Evolutionary conservation across 2,329 filamentous ascomycete species (phyloP), one percentile per base, ranked within the genome.

Genomic region (Alternaria infectoria): DNA sequence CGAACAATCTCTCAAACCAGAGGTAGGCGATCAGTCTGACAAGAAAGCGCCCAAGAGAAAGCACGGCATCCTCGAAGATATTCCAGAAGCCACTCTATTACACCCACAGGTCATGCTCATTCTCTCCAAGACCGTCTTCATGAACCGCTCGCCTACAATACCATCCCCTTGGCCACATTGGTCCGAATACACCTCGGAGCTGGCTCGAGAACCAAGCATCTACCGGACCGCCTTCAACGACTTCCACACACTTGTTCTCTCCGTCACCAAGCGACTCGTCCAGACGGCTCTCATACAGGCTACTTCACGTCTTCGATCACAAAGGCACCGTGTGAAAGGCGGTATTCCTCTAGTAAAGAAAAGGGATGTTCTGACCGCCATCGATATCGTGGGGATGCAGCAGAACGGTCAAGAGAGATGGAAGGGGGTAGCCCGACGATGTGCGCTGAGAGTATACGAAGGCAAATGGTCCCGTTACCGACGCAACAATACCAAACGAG

Each of bases 211-310:
- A 4, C 93, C 93, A 0, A 88, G 90, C 0, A 87, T 97, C 21
- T 89, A 91, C 69, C 87, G 89, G 7, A 93, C 92, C 2, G 89
- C 91, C 0, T 85, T 96, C n/a, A 85, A 87, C 6, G 92, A 96
- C 69, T 90, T 97, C 47, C 86, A 93, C 72, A 86, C 87, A 9
- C 79, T 97, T 2, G 83, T 86, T 0, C 77, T 91, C 1, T 91
- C 87, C 57, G 69, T 96, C 13, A 94, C 91, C 0, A 88, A 87
- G 62, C 86, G 91, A 12, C 80, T 97, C 2, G 83, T 96, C 2
- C 87, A 91, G 50, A 87, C 91, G 0, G 83, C 88, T 0, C 81
- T 96, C 0, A 91, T 90, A 70, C 87, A 93, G 61, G 87, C 90
- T n/a, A 86, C 87, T 75, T 90, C 91, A 3, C 86, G 93, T 45